A percentile compares a stretch with the other conserved stretches of the same genome.
Evolutionary conservation across 768 basidiomycete genomes (phyloP).

Genomic region (Lentinula edodes): DNA sequence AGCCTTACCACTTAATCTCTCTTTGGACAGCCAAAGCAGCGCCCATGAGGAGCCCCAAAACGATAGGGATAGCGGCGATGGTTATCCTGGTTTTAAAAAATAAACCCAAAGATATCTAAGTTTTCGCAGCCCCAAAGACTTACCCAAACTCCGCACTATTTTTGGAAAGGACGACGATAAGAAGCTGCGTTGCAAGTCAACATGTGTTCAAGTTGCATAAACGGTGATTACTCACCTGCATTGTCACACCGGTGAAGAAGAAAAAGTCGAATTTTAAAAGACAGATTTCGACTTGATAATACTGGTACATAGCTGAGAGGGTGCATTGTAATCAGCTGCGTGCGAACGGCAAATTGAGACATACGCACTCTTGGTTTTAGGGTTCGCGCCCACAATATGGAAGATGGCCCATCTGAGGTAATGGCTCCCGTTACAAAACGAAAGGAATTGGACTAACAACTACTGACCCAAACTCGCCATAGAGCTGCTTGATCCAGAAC

Average conservation of each 20-base stretch:
- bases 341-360: neutral
- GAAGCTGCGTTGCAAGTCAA: constrained; percentile 43
- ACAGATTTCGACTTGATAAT: constrained; percentile 83
- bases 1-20: constrained; percentile 69
- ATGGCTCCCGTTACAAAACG: neutral
- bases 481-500: constrained; percentile 67
- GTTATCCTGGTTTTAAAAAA: constrained; percentile 36
- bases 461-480: constrained; percentile 74
- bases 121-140: neutral
- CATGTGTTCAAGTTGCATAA: neutral
- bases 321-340: neutral
- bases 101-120: neutral
- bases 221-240: constrained; percentile 50
- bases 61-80: constrained; percentile 77
- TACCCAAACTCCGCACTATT: constrained; percentile 69
- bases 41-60: constrained; percentile 57
- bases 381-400: constrained; percentile 83
- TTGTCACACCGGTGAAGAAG: constrained; percentile 80
- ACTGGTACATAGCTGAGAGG: constrained; percentile 75
- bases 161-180: constrained; percentile 66
- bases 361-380: constrained; percentile 72
- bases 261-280: constrained; percentile 90
- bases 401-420: constrained; percentile 78
- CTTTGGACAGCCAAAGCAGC: constrained; percentile 70
- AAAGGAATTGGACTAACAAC: neutral